Evolutionary conservation across 257 asterid genomes (phyloP), one percentile per base, ranked within the genome.

Genomic region (Solanum medicagineum): DNA sequence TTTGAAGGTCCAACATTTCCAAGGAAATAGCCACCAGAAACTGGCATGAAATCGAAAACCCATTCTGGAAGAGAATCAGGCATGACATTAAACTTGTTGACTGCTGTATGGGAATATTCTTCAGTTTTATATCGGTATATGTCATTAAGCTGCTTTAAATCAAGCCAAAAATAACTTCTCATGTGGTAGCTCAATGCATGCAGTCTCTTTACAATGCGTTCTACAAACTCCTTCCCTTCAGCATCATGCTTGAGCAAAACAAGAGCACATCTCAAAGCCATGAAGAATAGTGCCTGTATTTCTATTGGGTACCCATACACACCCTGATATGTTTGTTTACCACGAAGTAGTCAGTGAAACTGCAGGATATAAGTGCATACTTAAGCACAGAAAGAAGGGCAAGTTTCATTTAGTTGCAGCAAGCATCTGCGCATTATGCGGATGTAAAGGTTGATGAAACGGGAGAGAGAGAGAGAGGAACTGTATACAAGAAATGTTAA

Each of bases 61-160:
- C 96, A 93, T 83, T 92, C 96, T 10, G 96, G 96, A 80, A 93
- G 91, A 87, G 94, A 93, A 89, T 93, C 93, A 7, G 96, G 96
- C 91, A 93, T 93, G 88, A 91, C 87, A 68, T 93, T 92, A 86
- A 93, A 92, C 90, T 93, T 93, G 88, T 93, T 93, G 81, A 93
- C 96, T 32, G 96, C 94, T 54, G 96, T 93, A 87, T 93, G 94
- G n/a, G 96, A 93, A 85, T 93, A 93, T 87, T 93, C 93, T 88
- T 93, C 96, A 4, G 96, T 93, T 90, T 93, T 93, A 66, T 87
- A 93, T 68, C 96, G 84, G 63, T 93, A 93, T 69, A 93, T 93
- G 83, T 91, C 93, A 86, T 93, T 93, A 8, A 93, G 93, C 83
- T 93, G 93, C 90, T 93, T 93, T 87, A 90, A 81, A 57, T 93